Percentiles rank a stretch among this genome's conserved stretches.
These are phyloP conservation scores for Beauveria asiatica DNA, from an alignment of 2,329 filamentous ascomycete genomes.

Conservation along the genomic window DNA sequence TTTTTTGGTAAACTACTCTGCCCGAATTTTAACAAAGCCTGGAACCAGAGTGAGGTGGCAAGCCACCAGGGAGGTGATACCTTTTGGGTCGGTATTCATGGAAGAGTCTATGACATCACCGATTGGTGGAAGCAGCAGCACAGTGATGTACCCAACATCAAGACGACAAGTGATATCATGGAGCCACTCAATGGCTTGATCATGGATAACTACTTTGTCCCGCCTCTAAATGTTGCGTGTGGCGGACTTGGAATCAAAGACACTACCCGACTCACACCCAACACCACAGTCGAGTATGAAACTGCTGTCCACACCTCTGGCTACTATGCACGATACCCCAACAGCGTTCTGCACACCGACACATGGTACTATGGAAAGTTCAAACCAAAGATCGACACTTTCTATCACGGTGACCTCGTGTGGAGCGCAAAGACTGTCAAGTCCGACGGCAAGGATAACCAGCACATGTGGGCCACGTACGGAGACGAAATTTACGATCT, in stretches of 20 bases:
- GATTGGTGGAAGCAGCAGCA: conserved; percentile 83
- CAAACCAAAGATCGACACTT: conserved; percentile 70
- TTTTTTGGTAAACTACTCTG: conserved; percentile 78
- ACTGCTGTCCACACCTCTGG: conserved; percentile 66
- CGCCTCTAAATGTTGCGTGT: conserved; percentile 69
- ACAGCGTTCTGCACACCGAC: conserved; percentile 48
- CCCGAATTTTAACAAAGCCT: conserved; percentile 86
- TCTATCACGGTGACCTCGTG: conserved; percentile 81
- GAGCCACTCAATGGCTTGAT: conserved; percentile 66
- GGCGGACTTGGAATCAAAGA: conserved; percentile 58
- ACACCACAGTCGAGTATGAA: conserved; percentile 50
- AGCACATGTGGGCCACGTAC: conserved; percentile 73
- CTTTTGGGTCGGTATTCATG: conserved; percentile 81
- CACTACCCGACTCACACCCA: conserved; percentile 49
- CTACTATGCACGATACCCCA: conserved; percentile 42
- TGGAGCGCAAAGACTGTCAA: conserved; percentile 52
- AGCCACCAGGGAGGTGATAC: conserved; percentile 65
- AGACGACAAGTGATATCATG: conserved; percentile 60
- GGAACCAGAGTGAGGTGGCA: conserved; percentile 61
- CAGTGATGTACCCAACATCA: conserved; percentile 56
- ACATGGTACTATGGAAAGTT: conserved; percentile 76
- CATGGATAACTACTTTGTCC: conserved; percentile 76
- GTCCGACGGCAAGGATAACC: conserved; percentile 55
- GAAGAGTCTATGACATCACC: conserved; percentile 83
- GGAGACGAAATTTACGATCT: conserved; percentile 75